Percentiles rank a stretch among this genome's conserved stretches.
Conservation (phyloP, 202 grass and related monocot species). For the Miscanthus sacchariflorus region DNA sequence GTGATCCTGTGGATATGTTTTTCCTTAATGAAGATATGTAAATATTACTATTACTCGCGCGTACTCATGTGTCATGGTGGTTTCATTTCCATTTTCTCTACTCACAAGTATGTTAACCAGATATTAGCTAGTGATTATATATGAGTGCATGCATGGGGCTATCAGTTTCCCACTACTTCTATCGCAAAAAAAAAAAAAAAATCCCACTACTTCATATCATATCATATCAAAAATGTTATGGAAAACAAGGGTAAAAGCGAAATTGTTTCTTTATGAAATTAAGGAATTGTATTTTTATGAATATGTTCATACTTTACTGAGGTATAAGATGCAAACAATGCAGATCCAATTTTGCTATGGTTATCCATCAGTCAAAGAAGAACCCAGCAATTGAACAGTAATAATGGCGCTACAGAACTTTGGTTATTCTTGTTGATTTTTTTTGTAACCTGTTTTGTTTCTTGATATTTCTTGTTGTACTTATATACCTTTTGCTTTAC, state of each 20-base stretch:
- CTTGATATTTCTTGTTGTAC: not conserved
- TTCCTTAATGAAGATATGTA: conserved; percentile 35
- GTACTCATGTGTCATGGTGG: not conserved
- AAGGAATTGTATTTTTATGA: not conserved
- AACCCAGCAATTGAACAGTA: not conserved
- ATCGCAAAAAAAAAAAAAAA: too few relatives aligned
- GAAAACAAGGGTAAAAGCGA: not conserved
- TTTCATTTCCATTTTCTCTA: conserved; percentile 3
- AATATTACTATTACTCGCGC: conserved; percentile 7
- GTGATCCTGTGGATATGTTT: conserved; percentile 45
- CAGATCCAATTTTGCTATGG: not conserved
- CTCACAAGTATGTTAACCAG: not conserved
- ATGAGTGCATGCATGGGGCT: not conserved
- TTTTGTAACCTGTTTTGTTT: not conserved
- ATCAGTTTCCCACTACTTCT: not conserved
- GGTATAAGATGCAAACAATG: not conserved
- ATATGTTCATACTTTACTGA: not conserved
- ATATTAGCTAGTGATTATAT: not conserved
- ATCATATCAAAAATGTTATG: not conserved
- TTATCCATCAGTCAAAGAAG: not conserved
- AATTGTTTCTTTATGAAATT: not conserved
- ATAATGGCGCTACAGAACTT: not conserved
- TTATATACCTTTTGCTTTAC: not conserved
- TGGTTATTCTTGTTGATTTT: not conserved
- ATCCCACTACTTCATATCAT: not conserved